These are phyloP conservation scores for Elaeis oleifera DNA, from an alignment of 202 grass and related monocot genomes.

Conservation along the genomic window DNA sequence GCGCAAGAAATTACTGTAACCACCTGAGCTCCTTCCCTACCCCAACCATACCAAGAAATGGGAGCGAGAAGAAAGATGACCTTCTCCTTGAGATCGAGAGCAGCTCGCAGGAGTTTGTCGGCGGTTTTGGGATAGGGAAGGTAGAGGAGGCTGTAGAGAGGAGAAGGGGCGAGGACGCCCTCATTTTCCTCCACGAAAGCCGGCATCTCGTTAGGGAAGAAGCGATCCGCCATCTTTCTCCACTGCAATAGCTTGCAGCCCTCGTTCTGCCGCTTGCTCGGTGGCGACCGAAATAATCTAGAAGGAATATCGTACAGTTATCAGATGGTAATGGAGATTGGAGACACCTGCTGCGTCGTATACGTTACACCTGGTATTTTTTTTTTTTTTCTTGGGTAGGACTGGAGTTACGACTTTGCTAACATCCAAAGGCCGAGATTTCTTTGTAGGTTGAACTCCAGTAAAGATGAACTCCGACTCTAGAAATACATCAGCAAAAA, in stretches of 20 bases:
- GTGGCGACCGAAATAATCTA: no score
- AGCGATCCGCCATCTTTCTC: conserved; percentile 64
- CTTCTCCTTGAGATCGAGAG: conserved; percentile 73
- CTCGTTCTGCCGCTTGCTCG: conserved; percentile 26
- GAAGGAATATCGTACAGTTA: no score
- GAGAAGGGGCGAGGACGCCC: conserved; percentile 13
- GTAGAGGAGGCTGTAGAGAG: conserved; percentile 41
- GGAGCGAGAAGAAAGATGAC: not conserved
- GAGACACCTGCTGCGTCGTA: no score
- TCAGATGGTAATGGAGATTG: no score
- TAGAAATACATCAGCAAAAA: no score
- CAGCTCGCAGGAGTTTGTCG: conserved; percentile 41
- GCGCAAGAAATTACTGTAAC: not conserved
- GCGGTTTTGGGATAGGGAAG: conserved; percentile 56
- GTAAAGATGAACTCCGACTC: no score
- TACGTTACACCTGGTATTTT: no score
- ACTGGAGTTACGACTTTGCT: no score
- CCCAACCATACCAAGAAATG: not conserved
- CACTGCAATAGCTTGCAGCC: not conserved
- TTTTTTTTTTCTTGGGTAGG: no score
- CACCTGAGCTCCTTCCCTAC: no score
- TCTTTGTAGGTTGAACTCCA: no score
- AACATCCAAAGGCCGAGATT: no score
- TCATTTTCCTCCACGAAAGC: conserved; percentile 59
- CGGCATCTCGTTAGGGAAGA: conserved; percentile 71